Evolutionary conservation across 768 basidiomycete genomes (phyloP), one percentile per base, ranked within the genome.

Genomic region (Russula compacta): DNA sequence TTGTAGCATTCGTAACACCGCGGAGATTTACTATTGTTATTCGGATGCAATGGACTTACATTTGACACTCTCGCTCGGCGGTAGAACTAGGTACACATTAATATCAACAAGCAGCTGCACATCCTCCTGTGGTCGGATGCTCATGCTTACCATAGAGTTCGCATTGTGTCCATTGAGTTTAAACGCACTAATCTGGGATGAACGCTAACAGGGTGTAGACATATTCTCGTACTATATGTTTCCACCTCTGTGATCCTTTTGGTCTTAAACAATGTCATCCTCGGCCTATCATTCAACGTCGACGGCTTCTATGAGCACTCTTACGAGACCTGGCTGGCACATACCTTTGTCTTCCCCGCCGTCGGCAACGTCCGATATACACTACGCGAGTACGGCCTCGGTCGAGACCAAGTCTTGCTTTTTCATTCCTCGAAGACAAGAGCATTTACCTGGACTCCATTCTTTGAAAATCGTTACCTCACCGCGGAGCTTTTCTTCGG

Each of bases 31-130:
- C 19, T 33, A 11, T 47, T 38, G 83, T 29, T 29, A 29, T 29
- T 29, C 24, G 84, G 85, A 3, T 86, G 84, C 69, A 85, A 83
- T 68, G 87, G 88, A 72, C 78, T 95, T 52, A 81, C 93, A 61
- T 94, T 95, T 80, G 84, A 93, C 68, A 93, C 93, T 0, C 66
- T 94, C 60, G 78, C 81, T 55, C 71, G 83, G 32, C 94, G 92
- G 92, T 86, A 83, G 80, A 76, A 75, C 55, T 73, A 80, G 63
- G 92, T 92, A 6, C 92, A 92, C 0, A n/a, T n/a, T n/a, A n/a
- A n/a, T n/a, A 86, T 95, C 73, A 94, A 83, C 53, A 85, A 86
- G 68, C 88, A 91, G 69, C 78, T 92, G 9, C 84, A 84, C 51
- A 78, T 73, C 36, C 91, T 92, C 75, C 66, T 89, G 40, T 91